Base-by-base conservation (phyloP, 306 rosid species). In the Rosa chinensis region DNA sequence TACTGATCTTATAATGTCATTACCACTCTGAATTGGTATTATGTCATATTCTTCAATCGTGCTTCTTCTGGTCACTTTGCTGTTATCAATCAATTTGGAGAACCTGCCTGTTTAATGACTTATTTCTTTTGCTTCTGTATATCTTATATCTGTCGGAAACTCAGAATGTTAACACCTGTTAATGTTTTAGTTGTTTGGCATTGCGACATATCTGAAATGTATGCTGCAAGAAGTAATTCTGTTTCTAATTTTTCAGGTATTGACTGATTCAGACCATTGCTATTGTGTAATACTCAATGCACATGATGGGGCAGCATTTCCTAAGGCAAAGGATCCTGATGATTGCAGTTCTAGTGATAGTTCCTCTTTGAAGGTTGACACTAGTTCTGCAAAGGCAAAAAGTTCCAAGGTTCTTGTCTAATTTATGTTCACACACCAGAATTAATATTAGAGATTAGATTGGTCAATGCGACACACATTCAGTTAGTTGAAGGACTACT, bases 251-350 rank as follows among this genome's bases (percentile, higher is more conserved):
- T 73, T 83, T 47, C 85, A 95, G 99, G 97, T 95, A 80, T 86
- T 95, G 92, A 93, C 98, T 66, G 99, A 91, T 84, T 81, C 84
- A 64, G 99, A 93, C 83, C 97, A 95, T 83, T 95, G 99, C 87
- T 95, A 80, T 84, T 95, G 99, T 75, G 99, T 95, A 73, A 92
- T 95, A 82, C 99, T 95, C 82, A 95, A 93, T 16, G 99, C 99
- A 73, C 94, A 93, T 81, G 97, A 88, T 70, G 99, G 99, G 80
- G 98, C 93, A 78, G 98, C 99, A 84, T 95, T 90, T 91, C 98
- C 99, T 12, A 80, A 63, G 74, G 86, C 83, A 66, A 86, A 74
- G 74, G 85, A 79, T 67, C 79, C 78, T 44, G 81, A 82, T 59
- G 87, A 87, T 83, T 85, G 88, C 79, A 84, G 88, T 80, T 77